Evolutionary conservation across 1,284 basidiomycete species (phyloP).

Genomic region (Fomes fomentarius): DNA sequence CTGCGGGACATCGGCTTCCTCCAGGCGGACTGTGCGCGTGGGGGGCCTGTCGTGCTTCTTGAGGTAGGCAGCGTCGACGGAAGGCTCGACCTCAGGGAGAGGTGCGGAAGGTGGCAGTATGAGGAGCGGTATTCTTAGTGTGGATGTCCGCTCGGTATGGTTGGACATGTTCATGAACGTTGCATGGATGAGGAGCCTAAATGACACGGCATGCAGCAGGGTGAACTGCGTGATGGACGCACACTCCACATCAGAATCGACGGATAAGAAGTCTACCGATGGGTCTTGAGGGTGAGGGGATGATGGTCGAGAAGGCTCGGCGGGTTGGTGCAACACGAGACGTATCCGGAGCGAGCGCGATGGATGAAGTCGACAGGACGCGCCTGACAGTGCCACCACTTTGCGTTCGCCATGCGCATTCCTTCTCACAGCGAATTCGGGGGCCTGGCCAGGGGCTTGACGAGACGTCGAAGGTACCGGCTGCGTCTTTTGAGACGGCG

Average conservation of each 20-base stretch:
- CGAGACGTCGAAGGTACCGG: slow-evolving; percentile 24
- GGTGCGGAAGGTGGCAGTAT: slow-evolving; percentile 75
- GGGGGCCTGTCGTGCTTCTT: slow-evolving; percentile 86
- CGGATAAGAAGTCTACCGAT: slow-evolving; percentile 45
- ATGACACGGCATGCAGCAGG: slow-evolving; percentile 71
- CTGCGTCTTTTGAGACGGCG: slow-evolving; percentile 31
- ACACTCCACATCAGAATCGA: slow-evolving; percentile 62
- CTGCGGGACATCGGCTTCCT: slow-evolving; percentile 67
- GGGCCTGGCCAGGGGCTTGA: slow-evolving; percentile 25
- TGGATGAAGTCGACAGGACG: slow-evolving; percentile 79
- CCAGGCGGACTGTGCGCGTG: slow-evolving; percentile 63
- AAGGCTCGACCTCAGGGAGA: slow-evolving; percentile 71
- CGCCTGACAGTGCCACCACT: slow-evolving; percentile 72
- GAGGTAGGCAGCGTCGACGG: slow-evolving; percentile 72
- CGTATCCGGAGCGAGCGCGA: slow-evolving; percentile 67
- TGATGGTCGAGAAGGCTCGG: slow-evolving; percentile 51
- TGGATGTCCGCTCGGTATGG: slow-evolving; percentile 65
- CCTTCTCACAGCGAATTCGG: slow-evolving; percentile 24
- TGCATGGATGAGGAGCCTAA: slow-evolving; percentile 63
- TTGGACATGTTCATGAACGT: slow-evolving; percentile 72
- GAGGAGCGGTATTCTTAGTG: slow-evolving; percentile 64
- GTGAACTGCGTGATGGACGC: slow-evolving; percentile 77
- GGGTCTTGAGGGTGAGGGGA: slow-evolving; percentile 41
- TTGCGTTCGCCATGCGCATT: slow-evolving; percentile 38
- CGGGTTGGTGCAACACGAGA: slow-evolving; percentile 70